These are phyloP conservation scores for Blastomyces silverae DNA, from an alignment of 2,329 filamentous ascomycete species.

Conservation along the genomic window DNA sequence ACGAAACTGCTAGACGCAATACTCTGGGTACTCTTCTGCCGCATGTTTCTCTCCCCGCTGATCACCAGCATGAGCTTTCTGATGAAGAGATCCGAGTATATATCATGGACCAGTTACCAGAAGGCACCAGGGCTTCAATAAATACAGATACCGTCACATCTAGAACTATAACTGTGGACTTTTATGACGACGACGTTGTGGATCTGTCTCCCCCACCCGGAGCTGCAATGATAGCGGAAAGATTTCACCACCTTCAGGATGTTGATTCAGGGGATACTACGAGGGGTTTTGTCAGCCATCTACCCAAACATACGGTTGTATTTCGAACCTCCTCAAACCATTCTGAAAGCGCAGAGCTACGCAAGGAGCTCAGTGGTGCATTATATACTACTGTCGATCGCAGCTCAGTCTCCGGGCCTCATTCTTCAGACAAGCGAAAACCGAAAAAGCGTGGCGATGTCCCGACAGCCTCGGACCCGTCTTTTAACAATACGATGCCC, in stretches of 20 bases:
- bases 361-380: conserved; percentile 16
- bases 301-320: conserved; percentile 42
- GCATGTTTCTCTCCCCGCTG: conserved; percentile 31
- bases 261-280: conserved; percentile 37
- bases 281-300: conserved; percentile 15
- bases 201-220: conserved; percentile 43
- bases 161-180: conserved; percentile 43
- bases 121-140: conserved; percentile 40
- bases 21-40: conserved; percentile 22
- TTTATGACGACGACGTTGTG: conserved; percentile 39
- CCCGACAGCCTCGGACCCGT: not conserved
- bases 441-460: conserved; percentile 4
- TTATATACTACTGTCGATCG: conserved; percentile 12
- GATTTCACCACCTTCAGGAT: conserved; percentile 47
- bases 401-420: not conserved
- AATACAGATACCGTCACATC: conserved; percentile 40
- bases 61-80: conserved; percentile 35
- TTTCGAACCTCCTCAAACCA: conserved; percentile 42
- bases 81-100: conserved; percentile 45
- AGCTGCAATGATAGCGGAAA: conserved; percentile 42
- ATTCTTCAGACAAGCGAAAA: not conserved
- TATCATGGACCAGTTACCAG: conserved; percentile 42
- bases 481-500: conserved; percentile 3
- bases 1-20: conserved; percentile 28
- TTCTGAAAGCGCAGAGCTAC: conserved; percentile 34